A percentile compares a stretch with the other conserved stretches of the same genome.
These are phyloP conservation scores for Trichoderma guizhouense DNA, from an alignment of 2,329 filamentous ascomycete genomes.

Conservation along the genomic window DNA sequence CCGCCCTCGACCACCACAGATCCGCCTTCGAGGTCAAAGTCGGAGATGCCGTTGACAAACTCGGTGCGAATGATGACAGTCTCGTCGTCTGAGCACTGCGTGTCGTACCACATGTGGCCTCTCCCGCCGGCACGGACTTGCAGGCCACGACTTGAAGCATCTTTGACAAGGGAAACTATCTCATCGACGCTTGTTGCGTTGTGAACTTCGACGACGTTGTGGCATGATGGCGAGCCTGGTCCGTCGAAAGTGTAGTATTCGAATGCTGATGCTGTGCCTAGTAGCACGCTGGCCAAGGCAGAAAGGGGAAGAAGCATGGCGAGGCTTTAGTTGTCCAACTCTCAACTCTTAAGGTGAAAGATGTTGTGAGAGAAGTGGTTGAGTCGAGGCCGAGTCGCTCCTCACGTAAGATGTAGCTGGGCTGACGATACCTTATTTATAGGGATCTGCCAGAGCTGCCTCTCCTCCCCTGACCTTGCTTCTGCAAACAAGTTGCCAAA, in stretches of 20 bases:
- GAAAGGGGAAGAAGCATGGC: background rate
- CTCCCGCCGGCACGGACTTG: constrained; percentile 47
- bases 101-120: constrained; percentile 53
- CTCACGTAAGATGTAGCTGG: background rate
- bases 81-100: constrained; percentile 48
- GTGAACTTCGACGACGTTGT: constrained; percentile 43
- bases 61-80: constrained; percentile 49
- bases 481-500: background rate
- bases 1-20: constrained; percentile 49
- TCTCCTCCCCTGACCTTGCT: background rate
- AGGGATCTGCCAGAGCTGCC: background rate
- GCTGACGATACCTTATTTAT: background rate
- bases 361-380: background rate
- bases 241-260: constrained; percentile 51
- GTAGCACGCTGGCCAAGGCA: background rate
- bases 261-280: constrained; percentile 11
- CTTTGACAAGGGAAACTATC: constrained; percentile 40
- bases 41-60: constrained; percentile 42
- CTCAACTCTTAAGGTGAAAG: background rate
- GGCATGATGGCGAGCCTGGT: constrained; percentile 45
- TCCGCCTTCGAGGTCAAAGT: constrained; percentile 42
- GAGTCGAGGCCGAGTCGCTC: background rate
- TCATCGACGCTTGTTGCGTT: constrained; percentile 45
- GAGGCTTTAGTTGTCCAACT: background rate
- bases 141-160: constrained; percentile 37